Conservation (phyloP, 1,284 basidiomycete species). For the Tilletia horrida region DNA sequence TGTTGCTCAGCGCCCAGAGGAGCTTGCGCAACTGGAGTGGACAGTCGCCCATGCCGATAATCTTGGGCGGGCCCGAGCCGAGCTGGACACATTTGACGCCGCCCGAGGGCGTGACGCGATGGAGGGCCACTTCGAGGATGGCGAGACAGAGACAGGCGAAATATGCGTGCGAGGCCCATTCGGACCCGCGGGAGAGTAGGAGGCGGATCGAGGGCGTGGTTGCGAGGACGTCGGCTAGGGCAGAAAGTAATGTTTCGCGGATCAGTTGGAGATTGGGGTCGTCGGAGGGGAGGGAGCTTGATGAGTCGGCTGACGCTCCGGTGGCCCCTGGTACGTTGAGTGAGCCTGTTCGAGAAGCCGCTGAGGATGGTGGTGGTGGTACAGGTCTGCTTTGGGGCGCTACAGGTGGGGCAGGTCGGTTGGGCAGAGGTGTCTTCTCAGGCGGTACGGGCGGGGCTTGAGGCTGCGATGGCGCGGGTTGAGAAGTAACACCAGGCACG, state of each 20-base stretch:
- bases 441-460: not conserved
- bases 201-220: conserved; percentile 15
- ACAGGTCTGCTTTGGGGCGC: not conserved
- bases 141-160: conserved; percentile 21
- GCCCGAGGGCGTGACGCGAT: conserved; percentile 17
- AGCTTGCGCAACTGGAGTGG: not conserved
- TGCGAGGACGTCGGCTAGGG: conserved; percentile 20
- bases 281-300: not conserved
- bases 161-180: conserved; percentile 19
- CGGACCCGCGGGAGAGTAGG: conserved; percentile 7
- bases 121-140: conserved; percentile 23
- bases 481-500: too few relatives aligned
- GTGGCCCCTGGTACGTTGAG: not conserved
- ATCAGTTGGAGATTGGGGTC: conserved; percentile 21
- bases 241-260: conserved; percentile 22
- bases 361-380: not conserved
- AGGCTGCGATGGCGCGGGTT: not conserved
- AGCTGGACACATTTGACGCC: not conserved
- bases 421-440: not conserved
- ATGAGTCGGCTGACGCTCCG: not conserved
- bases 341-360: not conserved
- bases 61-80: not conserved
- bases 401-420: not conserved
- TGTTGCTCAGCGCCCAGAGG: conserved; percentile 12
- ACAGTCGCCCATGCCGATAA: conserved; percentile 13